Percentiles rank a stretch among this genome's conserved stretches.
phyloP scores from a whole-genome alignment of 768 basidiomycete genomes.

The Suillus discolor region DNA sequence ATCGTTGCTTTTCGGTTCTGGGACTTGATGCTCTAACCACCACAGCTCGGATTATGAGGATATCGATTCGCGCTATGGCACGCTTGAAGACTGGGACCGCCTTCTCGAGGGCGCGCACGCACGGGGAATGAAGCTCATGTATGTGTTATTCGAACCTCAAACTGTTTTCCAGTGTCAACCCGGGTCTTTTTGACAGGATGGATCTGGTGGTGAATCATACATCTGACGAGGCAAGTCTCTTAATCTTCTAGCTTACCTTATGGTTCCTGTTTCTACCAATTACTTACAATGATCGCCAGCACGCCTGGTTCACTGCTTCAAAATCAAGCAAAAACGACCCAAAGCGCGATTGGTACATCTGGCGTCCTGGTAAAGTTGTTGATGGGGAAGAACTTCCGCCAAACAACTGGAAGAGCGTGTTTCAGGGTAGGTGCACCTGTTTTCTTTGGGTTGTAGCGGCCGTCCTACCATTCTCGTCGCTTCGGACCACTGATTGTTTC shows the following conservation, averaged over 20 bases:
- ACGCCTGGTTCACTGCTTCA: slow-evolving; percentile 71
- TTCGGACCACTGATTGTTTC: not conserved
- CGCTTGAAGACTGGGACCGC: slow-evolving; percentile 59
- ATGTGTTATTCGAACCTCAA: slow-evolving; percentile 19
- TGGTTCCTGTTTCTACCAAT: slow-evolving; percentile 10
- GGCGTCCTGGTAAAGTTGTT: slow-evolving; percentile 61
- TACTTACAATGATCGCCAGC: slow-evolving; percentile 39
- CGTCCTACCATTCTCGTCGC: not conserved
- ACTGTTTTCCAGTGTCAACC: slow-evolving; percentile 14
- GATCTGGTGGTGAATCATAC: slow-evolving; percentile 79
- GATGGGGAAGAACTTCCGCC: slow-evolving; percentile 61
- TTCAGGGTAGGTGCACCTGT: slow-evolving; percentile 50
- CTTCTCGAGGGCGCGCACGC: slow-evolving; percentile 56
- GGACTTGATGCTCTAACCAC: not conserved
- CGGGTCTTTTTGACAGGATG: slow-evolving; percentile 47
- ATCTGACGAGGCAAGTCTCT: slow-evolving; percentile 56
- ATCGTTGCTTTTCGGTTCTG: not conserved
- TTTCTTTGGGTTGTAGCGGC: not conserved
- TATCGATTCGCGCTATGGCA: slow-evolving; percentile 68
- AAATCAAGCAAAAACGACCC: slow-evolving; percentile 50
- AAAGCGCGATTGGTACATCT: slow-evolving; percentile 78
- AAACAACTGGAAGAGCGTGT: slow-evolving; percentile 73
- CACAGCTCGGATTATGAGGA: slow-evolving; percentile 64
- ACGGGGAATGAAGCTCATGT: slow-evolving; percentile 74
- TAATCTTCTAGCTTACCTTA: not conserved